These are phyloP conservation scores for Dicorynia guianensis DNA, from an alignment of 306 rosid species.

Conservation along the genomic window DNA sequence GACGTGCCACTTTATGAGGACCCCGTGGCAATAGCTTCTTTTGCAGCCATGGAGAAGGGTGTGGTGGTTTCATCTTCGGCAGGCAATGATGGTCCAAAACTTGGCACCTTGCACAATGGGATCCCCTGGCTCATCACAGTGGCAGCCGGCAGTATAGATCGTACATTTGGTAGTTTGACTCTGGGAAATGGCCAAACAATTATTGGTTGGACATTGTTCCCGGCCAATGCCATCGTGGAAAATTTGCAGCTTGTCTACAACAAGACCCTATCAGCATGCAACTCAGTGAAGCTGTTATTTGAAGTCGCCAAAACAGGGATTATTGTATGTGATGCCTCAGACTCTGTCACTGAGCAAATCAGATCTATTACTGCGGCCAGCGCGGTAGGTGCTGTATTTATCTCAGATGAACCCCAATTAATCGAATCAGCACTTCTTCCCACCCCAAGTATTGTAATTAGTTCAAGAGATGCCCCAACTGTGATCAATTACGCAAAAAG, in stretches of 20 bases:
- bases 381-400: slow-evolving; percentile 44
- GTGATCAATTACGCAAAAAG: slow-evolving; percentile 36
- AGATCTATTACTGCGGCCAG: neutral
- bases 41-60: slow-evolving; percentile 50
- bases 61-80: slow-evolving; percentile 39
- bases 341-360: slow-evolving; percentile 38
- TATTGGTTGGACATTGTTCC: slow-evolving; percentile 46
- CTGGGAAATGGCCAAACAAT: slow-evolving; percentile 45
- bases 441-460: slow-evolving; percentile 44
- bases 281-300: slow-evolving; percentile 31
- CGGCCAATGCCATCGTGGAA: slow-evolving; percentile 32
- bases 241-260: slow-evolving; percentile 38
- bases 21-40: slow-evolving; percentile 42
- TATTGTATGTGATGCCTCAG: slow-evolving; percentile 38
- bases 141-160: slow-evolving; percentile 38
- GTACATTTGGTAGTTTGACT: slow-evolving; percentile 33
- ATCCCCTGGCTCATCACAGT: slow-evolving; percentile 42
- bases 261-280: slow-evolving; percentile 39
- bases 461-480: slow-evolving; percentile 23
- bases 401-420: slow-evolving; percentile 32
- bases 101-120: slow-evolving; percentile 33
- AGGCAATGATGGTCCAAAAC: slow-evolving; percentile 3
- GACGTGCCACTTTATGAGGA: slow-evolving; percentile 35
- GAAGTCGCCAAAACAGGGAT: slow-evolving; percentile 26
- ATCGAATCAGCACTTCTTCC: slow-evolving; percentile 27